Conservation (phyloP, 129 eudicot species). For the Saussurea involucrata region DNA sequence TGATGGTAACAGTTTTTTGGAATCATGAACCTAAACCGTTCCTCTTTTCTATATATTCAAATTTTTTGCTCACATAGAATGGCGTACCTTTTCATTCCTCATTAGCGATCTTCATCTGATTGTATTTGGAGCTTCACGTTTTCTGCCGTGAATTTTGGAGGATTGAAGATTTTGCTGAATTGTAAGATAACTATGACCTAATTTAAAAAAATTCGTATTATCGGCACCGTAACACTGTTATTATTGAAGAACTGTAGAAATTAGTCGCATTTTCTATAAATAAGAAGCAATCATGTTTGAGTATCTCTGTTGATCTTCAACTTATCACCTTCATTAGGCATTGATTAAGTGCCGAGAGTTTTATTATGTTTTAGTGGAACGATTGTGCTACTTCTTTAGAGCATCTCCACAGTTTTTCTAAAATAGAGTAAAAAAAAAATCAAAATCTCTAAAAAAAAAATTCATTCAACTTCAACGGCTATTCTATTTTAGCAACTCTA, state of each 20-base stretch:
- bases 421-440: too few species aligned
- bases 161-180: neutral
- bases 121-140: neutral
- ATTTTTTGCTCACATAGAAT: neutral
- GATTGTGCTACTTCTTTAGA: neutral
- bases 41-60: conserved; percentile 10
- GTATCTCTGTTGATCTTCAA: neutral
- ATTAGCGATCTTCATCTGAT: neutral
- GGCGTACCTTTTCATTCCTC: neutral
- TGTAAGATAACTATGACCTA: neutral
- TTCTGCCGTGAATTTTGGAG: neutral
- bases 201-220: neutral
- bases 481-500: too few species aligned
- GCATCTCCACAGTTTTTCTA: too few species aligned
- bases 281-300: neutral
- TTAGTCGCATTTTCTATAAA: neutral
- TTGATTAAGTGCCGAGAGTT: neutral
- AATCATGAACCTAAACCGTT: conserved; percentile 11
- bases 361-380: too few species aligned
- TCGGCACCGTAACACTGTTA: neutral
- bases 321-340: neutral
- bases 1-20: conserved; percentile 1
- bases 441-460: too few species aligned
- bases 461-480: too few species aligned
- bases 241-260: neutral